A percentile compares a stretch with the other conserved stretches of the same genome.
Evolutionary conservation across 1,139 yeast genomes (phyloP).

Genomic region (Suhomyces panamericanus): DNA sequence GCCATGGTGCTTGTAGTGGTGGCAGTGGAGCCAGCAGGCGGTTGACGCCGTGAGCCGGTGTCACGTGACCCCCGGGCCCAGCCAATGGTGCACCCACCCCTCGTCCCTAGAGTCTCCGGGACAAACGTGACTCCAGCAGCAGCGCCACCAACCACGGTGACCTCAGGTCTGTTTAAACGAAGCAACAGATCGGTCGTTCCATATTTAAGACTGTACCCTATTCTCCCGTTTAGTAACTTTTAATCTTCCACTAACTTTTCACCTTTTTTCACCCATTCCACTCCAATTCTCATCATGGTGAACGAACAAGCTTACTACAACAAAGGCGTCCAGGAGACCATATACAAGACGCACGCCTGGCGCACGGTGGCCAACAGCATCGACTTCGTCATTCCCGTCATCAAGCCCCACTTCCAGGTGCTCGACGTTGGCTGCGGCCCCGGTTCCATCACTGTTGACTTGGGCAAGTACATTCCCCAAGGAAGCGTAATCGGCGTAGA

Average conservation of each 20-base stretch:
- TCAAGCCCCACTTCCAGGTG: conserved; percentile 28
- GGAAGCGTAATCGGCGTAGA: conserved; percentile 38
- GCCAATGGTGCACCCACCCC: not conserved
- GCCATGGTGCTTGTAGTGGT: no score
- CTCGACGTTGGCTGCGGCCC: conserved; percentile 48
- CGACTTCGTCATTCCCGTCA: conserved; percentile 27
- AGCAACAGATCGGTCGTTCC: no score
- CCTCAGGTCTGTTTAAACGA: no score
- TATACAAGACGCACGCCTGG: conserved; percentile 37
- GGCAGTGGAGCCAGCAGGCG: no score
- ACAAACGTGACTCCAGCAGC: not conserved
- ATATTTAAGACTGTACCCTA: no score
- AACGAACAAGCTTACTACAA: conserved; percentile 26
- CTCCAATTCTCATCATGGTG: conserved; percentile 4
- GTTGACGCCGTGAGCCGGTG: no score
- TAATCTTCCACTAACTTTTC: no score
- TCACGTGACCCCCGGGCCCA: conserved; percentile 1
- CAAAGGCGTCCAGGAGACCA: conserved; percentile 22
- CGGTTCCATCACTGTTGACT: conserved; percentile 39
- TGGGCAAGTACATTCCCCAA: conserved; percentile 30
- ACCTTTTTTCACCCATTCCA: no score
- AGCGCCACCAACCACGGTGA: not conserved
- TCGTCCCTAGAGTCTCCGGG: not conserved
- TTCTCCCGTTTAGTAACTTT: no score
- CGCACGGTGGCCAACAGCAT: conserved; percentile 34